Base-by-base conservation (phyloP, 2,329 filamentous ascomycete genomes). In the Cladophialophora yegresii region DNA sequence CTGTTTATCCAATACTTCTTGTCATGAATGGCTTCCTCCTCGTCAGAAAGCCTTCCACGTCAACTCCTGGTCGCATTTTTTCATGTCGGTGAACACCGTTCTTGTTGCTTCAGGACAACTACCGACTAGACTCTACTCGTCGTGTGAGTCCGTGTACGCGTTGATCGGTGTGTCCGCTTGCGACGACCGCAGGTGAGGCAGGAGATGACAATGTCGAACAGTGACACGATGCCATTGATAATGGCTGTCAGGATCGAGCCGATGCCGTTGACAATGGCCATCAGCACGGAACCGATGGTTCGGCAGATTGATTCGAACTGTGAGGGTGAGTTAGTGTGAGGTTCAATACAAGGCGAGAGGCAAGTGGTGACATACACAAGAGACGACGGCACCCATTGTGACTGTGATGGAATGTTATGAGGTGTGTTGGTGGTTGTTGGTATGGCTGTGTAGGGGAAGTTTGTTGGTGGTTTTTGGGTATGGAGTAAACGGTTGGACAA, bases 321-420 rank as follows among this genome's bases (percentile, higher is more conserved):
- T 28, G 51, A 50, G 20, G 33, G 33, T 50, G 45, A 43, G 54
- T 43, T 51, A 62, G 63, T 49, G 26, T 23, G 56, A 23, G 40
- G 22, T 40, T n/a, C 51, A 51, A 47, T 50, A 33, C 40, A 20
- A 40, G 20, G 32, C 32, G 20, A 49, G 49, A 54, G 10, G 26
- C 43, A n/a, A 51, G 32, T 4, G n/a, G 6, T n/a, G 49, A 84
- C 89, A 74, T 90, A 93, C 90, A 76, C 90, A 93, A 76, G 90
- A 93, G 71, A 92, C 82, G 74, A 95, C 87, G 78, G 89, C 90
- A 80, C 91, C 91, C 91, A 95, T 93, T 71, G 77, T 87, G 78
- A 73, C 60, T 66, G 71, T 72, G 43, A 16, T 59, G 26, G 36
- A 59, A 54, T 56, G n/a, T 50, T 32, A 54, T 43, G 58, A 28